Percentiles rank a stretch among this genome's conserved stretches.
Evolutionary conservation across 129 eudicot genomes (phyloP).

Genomic region (Chrysanthemum lavandulifolium): DNA sequence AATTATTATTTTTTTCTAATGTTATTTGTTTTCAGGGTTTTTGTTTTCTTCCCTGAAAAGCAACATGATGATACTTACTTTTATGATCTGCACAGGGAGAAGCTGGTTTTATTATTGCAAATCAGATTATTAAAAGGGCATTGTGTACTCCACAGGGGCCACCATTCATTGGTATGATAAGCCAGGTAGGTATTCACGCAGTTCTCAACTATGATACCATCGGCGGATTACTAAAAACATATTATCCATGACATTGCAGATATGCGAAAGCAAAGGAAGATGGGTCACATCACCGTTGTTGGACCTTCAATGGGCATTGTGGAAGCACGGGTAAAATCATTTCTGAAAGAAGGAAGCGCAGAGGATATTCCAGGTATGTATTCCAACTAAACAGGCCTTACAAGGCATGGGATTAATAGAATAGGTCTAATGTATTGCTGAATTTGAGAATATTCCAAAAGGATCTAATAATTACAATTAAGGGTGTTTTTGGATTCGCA

Average conservation of each 20-base stretch:
- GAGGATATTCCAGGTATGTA: conserved; percentile 54
- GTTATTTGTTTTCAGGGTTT: no score
- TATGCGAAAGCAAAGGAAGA: conserved; percentile 91
- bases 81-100: conserved; percentile 60
- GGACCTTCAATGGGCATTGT: conserved; percentile 78
- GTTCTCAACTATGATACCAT: neutral
- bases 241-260: conserved; percentile 43
- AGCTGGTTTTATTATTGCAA: conserved; percentile 71
- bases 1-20: no score
- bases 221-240: conserved; percentile 9
- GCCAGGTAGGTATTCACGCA: conserved; percentile 57
- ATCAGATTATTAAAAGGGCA: conserved; percentile 68
- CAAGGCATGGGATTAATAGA: neutral
- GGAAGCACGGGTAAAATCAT: conserved; percentile 62
- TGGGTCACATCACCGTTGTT: conserved; percentile 92
- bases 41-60: neutral
- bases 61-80: conserved; percentile 6
- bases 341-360: conserved; percentile 50
- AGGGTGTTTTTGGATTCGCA: neutral
- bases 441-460: neutral
- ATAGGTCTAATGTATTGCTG: neutral
- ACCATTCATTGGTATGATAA: conserved; percentile 94
- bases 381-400: no score
- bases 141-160: conserved; percentile 72
- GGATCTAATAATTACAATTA: neutral